Percentiles rank a stretch among this genome's conserved stretches.
Conservation (phyloP, 306 rosid genomes). For the Corylus americana region DNA sequence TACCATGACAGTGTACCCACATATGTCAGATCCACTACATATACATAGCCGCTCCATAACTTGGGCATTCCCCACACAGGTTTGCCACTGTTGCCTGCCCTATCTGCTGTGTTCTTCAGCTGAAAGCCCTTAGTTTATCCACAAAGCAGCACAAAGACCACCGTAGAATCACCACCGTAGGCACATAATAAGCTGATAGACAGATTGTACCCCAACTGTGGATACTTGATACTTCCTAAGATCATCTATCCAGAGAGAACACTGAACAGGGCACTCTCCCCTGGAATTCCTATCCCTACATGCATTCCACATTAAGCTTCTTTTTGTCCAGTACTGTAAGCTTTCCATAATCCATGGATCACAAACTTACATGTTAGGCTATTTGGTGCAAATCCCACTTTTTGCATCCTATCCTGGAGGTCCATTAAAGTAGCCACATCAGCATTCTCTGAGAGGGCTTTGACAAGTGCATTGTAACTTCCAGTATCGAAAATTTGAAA, state of each 20-base stretch:
- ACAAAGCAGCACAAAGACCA: background rate
- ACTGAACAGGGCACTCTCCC: background rate
- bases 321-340: constrained; percentile 27
- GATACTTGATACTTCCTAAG: background rate
- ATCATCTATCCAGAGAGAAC: background rate
- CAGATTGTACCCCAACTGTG: background rate
- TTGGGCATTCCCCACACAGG: background rate
- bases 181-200: background rate
- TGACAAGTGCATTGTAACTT: constrained; percentile 70
- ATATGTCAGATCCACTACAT: background rate
- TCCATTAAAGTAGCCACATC: constrained; percentile 60
- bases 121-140: background rate
- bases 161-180: background rate
- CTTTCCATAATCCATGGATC: constrained; percentile 64
- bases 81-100: background rate
- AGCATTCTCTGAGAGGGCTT: constrained; percentile 52
- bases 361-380: constrained; percentile 62
- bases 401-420: constrained; percentile 65
- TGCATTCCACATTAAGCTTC: constrained; percentile 10
- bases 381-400: constrained; percentile 72
- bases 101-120: background rate
- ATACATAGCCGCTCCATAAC: background rate
- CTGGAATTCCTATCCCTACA: background rate
- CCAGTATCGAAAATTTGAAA: constrained; percentile 62
- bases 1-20: background rate